Evolutionary conservation across 1,284 basidiomycete species (phyloP), one percentile per base, ranked within the genome.

Genomic region (Irpex sp.): DNA sequence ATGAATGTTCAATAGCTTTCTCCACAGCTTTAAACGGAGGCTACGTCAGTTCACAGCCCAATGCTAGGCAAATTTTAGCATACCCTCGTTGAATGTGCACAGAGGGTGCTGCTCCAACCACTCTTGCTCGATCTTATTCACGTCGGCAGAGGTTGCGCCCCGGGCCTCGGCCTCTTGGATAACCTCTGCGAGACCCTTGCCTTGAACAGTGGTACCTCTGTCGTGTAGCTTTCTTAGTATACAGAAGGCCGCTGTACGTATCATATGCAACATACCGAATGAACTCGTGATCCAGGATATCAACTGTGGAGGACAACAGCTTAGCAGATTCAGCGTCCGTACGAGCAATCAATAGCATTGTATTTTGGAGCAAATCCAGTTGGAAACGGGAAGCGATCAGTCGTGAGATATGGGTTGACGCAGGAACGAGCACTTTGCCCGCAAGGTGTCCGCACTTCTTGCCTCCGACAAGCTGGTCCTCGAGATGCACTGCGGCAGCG

Each of bases 401-500:
- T 39, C 95, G 89, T 57, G 92, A 90, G 66, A 93, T 81, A 71
- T 96, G 94, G 21, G 92, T 89, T 8, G 91, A 93, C 3, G 92
- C 89, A 13, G 94, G 94, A 1, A 97, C 94, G 61, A 97, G 83
- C 51, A 97, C 94, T 76, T 97, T 97, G 62, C 94, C 94, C n/a
- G 90, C 91, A 71, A 95, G 84, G 78, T 97, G 94, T 17, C 94
- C 94, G 72, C 94, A 97, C 86, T 95, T 95, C 79, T 95, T 95
- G 51, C 93, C 92, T 43, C 94, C 95, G 66, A 95, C 94, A 8
- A 95, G 82, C 75, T 97, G 94, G 75, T 97, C 95, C 75, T 97
- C 94, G 57, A 97, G 79, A 76, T 97, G 94, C 63, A 97, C 93
- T 35, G 85, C 94, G 11, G 94, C 85, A 3, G 93, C 92, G 59